Evolutionary conservation across 768 basidiomycete species (phyloP).

Genomic region (Agaricus sinodeliciosus): DNA sequence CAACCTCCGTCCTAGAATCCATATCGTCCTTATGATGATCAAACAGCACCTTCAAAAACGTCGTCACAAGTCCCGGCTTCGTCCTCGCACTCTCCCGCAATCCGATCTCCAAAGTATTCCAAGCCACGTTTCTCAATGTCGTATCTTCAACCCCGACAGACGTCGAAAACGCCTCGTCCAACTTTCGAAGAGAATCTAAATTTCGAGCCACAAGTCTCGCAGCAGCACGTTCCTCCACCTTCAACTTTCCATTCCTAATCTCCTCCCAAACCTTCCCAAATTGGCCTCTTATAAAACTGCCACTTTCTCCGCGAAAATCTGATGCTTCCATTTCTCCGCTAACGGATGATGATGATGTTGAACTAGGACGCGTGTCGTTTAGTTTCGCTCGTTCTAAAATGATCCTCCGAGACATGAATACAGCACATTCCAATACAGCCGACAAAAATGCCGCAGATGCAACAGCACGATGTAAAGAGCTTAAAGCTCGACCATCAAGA

Average conservation of each 20-base stretch:
- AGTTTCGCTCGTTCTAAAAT: neutral
- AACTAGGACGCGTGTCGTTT: neutral
- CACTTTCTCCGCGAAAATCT: neutral
- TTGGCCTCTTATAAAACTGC: constrained; percentile 36
- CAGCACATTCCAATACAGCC: constrained; percentile 62
- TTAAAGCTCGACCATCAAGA: constrained; percentile 59
- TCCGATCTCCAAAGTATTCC: constrained; percentile 31
- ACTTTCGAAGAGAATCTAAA: constrained; percentile 25
- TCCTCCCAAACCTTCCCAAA: constrained; percentile 44
- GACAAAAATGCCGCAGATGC: constrained; percentile 61
- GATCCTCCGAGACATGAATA: constrained; percentile 29
- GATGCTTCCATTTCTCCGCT: neutral
- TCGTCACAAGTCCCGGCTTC: constrained; percentile 31
- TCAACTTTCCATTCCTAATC: constrained; percentile 35
- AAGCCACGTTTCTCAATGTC: constrained; percentile 46
- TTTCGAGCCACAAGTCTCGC: constrained; percentile 38
- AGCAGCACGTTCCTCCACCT: constrained; percentile 37
- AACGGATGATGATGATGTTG: neutral
- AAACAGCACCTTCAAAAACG: constrained; percentile 38
- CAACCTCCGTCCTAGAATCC: constrained; percentile 18
- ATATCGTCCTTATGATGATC: constrained; percentile 29
- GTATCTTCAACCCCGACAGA: neutral
- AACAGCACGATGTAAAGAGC: constrained; percentile 43
- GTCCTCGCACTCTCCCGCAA: constrained; percentile 20
- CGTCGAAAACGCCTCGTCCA: constrained; percentile 19